Percentiles rank a stretch among this genome's conserved stretches.
These are phyloP conservation scores for Glomus cerebriforme DNA, from an alignment of 192 early-diverging fungal species.

Conservation along the genomic window DNA sequence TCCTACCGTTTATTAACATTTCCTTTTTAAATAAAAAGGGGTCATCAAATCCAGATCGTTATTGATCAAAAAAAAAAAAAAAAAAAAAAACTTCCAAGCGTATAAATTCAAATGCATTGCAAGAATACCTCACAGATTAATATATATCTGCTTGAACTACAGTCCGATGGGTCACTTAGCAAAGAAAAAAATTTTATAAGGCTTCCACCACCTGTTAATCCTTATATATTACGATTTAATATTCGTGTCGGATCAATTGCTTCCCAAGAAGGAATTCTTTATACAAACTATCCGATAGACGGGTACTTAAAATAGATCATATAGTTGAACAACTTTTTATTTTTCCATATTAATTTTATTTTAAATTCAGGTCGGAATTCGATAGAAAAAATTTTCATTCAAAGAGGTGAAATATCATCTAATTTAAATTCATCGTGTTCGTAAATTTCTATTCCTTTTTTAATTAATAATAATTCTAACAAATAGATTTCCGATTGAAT, in stretches of 20 bases:
- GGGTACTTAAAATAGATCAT: constrained; percentile 47
- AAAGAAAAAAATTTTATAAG: constrained; percentile 57
- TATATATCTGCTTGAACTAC: constrained; percentile 40
- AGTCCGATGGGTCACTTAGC: constrained; percentile 45
- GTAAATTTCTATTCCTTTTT: constrained; percentile 11
- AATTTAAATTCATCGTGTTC: background rate
- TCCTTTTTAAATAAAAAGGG: background rate
- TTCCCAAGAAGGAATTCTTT: constrained; percentile 69
- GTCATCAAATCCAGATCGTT: no score
- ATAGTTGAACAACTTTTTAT: background rate
- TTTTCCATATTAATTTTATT: background rate
- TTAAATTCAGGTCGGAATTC: constrained; percentile 39
- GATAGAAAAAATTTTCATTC: constrained; percentile 48
- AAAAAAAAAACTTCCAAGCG: no score
- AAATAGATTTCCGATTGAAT: constrained; percentile 55
- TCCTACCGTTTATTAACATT: no score
- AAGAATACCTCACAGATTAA: constrained; percentile 7
- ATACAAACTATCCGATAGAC: constrained; percentile 85
- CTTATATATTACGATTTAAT: constrained; percentile 78
- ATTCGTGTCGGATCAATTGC: constrained; percentile 77
- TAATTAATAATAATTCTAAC: constrained; percentile 38
- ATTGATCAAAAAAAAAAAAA: no score
- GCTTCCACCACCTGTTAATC: constrained; percentile 66
- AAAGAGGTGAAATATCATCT: constrained; percentile 38
- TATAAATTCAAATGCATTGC: no score